A percentile compares a stretch with the other conserved stretches of the same genome.
These are phyloP conservation scores for Trichophyton benhamiae DNA, from an alignment of 2,329 filamentous ascomycete species.

Conservation along the genomic window DNA sequence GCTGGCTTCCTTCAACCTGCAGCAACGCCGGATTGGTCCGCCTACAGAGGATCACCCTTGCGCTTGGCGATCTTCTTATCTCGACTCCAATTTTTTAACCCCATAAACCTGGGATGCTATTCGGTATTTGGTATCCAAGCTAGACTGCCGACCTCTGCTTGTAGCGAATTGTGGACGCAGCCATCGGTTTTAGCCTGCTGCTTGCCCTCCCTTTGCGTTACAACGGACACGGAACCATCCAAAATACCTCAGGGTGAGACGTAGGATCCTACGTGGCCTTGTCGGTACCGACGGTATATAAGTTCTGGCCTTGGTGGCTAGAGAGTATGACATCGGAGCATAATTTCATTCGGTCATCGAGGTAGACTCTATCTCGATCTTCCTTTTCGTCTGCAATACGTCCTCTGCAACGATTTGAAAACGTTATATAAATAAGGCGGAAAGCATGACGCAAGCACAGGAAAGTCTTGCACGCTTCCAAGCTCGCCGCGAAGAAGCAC, in stretches of 20 bases:
- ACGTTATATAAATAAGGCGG: not conserved
- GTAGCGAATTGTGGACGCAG: not conserved
- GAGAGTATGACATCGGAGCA: not conserved
- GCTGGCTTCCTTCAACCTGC: not conserved
- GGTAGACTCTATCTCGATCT: not conserved
- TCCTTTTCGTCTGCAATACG: not conserved
- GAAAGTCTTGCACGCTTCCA: not conserved
- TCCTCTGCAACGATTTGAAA: not conserved
- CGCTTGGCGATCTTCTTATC: conserved; percentile 1
- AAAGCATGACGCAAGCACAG: not conserved
- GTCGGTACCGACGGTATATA: not conserved
- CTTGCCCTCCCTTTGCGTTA: not conserved
- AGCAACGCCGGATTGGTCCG: not conserved
- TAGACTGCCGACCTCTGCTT: not conserved
- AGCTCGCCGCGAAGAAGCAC: not conserved
- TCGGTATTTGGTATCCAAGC: not conserved
- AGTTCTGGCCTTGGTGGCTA: not conserved
- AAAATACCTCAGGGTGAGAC: not conserved
- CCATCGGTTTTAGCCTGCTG: not conserved
- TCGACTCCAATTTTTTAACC: not conserved
- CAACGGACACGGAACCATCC: not conserved
- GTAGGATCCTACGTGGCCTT: not conserved
- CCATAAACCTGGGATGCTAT: not conserved
- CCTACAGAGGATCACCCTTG: not conserved
- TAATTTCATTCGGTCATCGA: not conserved